Base-by-base conservation (phyloP, 306 rosid genomes). In the Prunus kanzakura region DNA sequence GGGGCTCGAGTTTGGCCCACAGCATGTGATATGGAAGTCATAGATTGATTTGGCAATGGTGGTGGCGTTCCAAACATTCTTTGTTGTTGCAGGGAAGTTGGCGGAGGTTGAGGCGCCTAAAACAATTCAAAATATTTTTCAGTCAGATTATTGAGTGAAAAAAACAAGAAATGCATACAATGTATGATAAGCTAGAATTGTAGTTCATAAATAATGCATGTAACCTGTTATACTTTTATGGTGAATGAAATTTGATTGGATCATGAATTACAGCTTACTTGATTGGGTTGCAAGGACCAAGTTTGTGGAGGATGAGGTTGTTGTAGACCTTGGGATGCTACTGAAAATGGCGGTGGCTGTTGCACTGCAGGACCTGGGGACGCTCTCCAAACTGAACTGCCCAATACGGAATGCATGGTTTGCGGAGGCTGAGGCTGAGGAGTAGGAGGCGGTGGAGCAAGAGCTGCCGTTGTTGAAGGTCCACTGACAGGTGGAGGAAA, bases 1-100 rank as follows among this genome's bases (percentile, higher is more conserved):
- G 97, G 95, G 64, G 95, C 93, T 85, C 96, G 97, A 30, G 96
- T 77, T 84, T 90, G 97, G 82, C 96, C 96, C 78, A 95, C 86
- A 30, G 88, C 87, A 80, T 92, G 91, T 20, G 92, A 87, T 82
- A 90, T 89, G 45, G 98, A 84, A 67, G 97, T 88, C 96, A 95
- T 88, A 27, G 96, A 90, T 78, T 92, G 98, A 81, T 92, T 92
- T 78, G 91, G 96, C 72, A 85, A 30, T 35, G 93, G 90, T 60
- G 86, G 96, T 71, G 89, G 88, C 90, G 90, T 89, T 86, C 97
- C 93, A 84, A 75, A 95, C 98, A 90, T 90, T 74, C 86, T 83
- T 62, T 93, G 96, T 19, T 93, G 79, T 75, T 80, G 96, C n/a
- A 73, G 91, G 56, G 90, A 82, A 77, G 82, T 79, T 41, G 92